These are phyloP conservation scores for Lathyrus aphaca DNA, from an alignment of 306 rosid genomes.

Conservation along the genomic window DNA sequence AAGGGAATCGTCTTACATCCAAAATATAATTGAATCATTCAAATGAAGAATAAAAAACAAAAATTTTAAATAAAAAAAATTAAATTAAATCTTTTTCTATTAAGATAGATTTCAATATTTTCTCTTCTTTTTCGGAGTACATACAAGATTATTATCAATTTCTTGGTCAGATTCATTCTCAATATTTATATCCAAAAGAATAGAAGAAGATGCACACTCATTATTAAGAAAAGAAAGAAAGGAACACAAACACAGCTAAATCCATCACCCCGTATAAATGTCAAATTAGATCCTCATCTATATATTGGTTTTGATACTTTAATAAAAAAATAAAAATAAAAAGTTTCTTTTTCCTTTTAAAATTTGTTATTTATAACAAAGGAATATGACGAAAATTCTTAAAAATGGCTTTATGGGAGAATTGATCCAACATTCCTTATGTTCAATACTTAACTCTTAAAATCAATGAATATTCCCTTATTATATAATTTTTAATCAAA, in stretches of 20 bases:
- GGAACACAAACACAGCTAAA: neutral
- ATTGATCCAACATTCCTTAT: constrained; percentile 64
- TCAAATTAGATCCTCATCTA: constrained; percentile 9
- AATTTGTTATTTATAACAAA: constrained; percentile 13
- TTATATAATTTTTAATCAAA: constrained; percentile 47
- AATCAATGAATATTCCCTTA: constrained; percentile 42
- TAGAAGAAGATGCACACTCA: neutral
- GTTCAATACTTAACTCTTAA: constrained; percentile 60
- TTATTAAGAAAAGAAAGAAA: neutral
- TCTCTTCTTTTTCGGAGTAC: too few species aligned
- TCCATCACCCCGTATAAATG: constrained; percentile 4
- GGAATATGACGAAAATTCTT: constrained; percentile 30
- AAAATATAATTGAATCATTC: too few species aligned
- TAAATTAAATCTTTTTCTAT: too few species aligned
- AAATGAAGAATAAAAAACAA: too few species aligned
- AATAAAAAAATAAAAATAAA: neutral
- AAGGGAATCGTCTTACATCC: too few species aligned
- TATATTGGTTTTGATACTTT: constrained; percentile 10
- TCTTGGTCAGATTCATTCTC: too few species aligned
- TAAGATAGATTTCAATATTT: too few species aligned
- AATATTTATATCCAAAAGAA: too few species aligned
- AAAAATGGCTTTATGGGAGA: constrained; percentile 38
- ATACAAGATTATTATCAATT: too few species aligned
- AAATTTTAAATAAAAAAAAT: too few species aligned
- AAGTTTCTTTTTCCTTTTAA: neutral